Conservation (phyloP, 177 flowering plant genomes). For the Telopea speciosissima region DNA sequence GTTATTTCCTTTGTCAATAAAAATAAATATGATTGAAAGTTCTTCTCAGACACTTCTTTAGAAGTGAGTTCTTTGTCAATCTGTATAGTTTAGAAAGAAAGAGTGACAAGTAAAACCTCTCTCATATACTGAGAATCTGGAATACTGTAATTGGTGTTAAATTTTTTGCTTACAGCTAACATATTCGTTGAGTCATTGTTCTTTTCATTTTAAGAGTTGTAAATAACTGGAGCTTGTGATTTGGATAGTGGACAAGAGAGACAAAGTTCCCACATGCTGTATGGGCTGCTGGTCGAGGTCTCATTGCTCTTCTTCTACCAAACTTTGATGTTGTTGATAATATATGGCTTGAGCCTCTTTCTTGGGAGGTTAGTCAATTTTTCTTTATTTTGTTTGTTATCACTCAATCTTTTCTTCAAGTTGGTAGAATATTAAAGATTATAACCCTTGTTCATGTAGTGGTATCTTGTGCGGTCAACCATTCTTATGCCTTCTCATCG, state of each 20-base stretch:
- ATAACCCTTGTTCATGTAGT: not conserved
- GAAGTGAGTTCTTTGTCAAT: not conserved
- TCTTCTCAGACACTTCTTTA: not conserved
- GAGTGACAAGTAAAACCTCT: too few species aligned
- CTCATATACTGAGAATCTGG: too few species aligned
- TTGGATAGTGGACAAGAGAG: slow-evolving; percentile 77
- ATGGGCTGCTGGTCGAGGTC: slow-evolving; percentile 98
- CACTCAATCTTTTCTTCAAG: not conserved
- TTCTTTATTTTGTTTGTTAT: slow-evolving; percentile 1
- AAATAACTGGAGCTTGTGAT: slow-evolving; percentile 14
- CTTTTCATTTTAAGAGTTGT: not conserved
- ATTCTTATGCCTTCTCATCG: not conserved
- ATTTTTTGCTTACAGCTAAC: too few species aligned
- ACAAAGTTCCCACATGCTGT: slow-evolving; percentile 93
- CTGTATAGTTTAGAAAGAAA: not conserved
- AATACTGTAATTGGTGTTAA: too few species aligned
- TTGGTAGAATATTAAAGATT: not conserved
- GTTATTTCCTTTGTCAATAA: too few species aligned
- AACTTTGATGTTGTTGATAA: slow-evolving; percentile 85
- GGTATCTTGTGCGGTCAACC: not conserved
- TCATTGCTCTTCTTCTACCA: slow-evolving; percentile 75
- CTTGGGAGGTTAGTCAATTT: slow-evolving; percentile 72
- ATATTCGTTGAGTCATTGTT: not conserved
- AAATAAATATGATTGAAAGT: not conserved
- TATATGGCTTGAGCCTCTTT: slow-evolving; percentile 86